Percentiles rank a stretch among this genome's conserved stretches.
Conservation (phyloP, 1,284 basidiomycete genomes). For the Cutaneotrichosporon cyanovorans region DNA sequence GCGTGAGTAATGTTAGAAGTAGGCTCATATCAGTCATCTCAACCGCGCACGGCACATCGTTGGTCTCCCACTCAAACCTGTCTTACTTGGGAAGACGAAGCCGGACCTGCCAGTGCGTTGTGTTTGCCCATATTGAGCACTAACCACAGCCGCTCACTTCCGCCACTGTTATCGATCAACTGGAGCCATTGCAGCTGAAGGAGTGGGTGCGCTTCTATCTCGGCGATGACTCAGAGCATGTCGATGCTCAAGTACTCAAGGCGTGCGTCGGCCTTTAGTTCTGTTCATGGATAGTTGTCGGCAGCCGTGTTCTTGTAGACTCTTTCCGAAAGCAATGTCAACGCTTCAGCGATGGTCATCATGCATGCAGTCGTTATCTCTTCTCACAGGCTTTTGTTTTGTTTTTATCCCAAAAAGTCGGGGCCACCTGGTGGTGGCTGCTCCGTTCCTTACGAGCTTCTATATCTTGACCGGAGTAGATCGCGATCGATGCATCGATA, state of each 20-base stretch:
- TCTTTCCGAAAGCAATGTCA: too few relatives aligned
- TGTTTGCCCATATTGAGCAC: not conserved
- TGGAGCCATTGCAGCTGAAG: not conserved
- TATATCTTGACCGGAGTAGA: not conserved
- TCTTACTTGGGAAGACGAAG: not conserved
- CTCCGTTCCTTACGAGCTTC: not conserved
- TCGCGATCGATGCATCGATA: not conserved
- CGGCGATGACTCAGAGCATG: not conserved
- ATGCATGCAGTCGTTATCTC: not conserved
- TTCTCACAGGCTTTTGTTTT: not conserved
- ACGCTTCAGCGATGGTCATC: not conserved
- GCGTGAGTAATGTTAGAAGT: not conserved
- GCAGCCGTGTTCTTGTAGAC: too few relatives aligned
- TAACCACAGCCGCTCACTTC: not conserved
- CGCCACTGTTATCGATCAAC: not conserved
- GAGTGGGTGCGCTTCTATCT: not conserved
- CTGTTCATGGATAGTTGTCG: too few relatives aligned
- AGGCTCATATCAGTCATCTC: not conserved
- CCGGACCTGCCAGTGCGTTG: not conserved
- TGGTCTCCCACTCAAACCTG: not conserved
- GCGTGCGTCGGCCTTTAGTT: not conserved
- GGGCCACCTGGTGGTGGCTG: not conserved
- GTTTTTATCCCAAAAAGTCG: constrained; percentile 3
- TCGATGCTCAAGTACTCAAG: not conserved
- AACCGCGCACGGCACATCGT: not conserved